Evolutionary conservation across 1,139 yeast genomes (phyloP).

Genomic region (Candida anutae): DNA sequence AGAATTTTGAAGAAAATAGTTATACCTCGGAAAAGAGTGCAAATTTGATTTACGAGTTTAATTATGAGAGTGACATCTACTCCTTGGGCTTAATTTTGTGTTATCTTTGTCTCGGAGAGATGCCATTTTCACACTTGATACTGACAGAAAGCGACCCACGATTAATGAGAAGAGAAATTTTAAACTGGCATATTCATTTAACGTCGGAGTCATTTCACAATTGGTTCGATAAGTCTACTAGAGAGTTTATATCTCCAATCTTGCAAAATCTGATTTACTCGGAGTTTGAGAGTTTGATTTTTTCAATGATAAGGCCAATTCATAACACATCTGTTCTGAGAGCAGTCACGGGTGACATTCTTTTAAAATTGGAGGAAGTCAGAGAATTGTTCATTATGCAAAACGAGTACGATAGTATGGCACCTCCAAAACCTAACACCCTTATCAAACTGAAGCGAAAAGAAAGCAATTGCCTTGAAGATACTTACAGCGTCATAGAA

Average conservation of each 20-base stretch:
- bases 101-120: slow-evolving; percentile 58
- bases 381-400: too few species aligned
- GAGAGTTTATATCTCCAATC: slow-evolving; percentile 1
- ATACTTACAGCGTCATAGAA: too few species aligned
- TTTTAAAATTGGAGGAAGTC: too few species aligned
- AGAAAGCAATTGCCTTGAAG: too few species aligned
- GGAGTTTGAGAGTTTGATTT: slow-evolving; percentile 19
- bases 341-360: too few species aligned
- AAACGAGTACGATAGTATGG: too few species aligned
- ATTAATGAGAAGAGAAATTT: slow-evolving; percentile 17
- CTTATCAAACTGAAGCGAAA: too few species aligned
- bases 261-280: slow-evolving; percentile 6
- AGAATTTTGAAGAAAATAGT: slow-evolving; percentile 8
- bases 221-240: slow-evolving; percentile 17
- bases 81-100: slow-evolving; percentile 77
- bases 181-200: slow-evolving; percentile 22
- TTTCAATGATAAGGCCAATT: slow-evolving; percentile 26
- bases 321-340: too few species aligned
- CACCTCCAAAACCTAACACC: too few species aligned
- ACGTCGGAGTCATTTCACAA: slow-evolving; percentile 12
- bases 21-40: slow-evolving; percentile 3
- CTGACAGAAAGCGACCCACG: slow-evolving; percentile 30
- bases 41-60: slow-evolving; percentile 41
- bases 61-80: slow-evolving; percentile 68
- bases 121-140: slow-evolving; percentile 44